Evolutionary conservation across 306 rosid species (phyloP), one percentile per base, ranked within the genome.

Genomic region (Cucumis cinereus): DNA sequence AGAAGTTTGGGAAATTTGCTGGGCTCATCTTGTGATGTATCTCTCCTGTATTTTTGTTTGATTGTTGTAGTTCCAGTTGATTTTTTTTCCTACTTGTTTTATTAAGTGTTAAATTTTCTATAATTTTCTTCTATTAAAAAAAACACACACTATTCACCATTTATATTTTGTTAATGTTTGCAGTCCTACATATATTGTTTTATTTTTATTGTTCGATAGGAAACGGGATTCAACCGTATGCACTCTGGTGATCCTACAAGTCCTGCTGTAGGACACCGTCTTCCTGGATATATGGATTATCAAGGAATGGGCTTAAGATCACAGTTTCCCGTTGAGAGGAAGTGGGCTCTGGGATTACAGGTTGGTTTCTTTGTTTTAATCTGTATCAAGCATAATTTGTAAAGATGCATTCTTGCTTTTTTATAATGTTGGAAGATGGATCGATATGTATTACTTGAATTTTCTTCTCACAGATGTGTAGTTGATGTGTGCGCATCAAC

Each of bases 301-400:
- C 98, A 88, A 81, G 97, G 89, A 60, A 77, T 76, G 77, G 93
- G 89, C 52, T 40, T 82, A 72, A 84, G 91, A 79, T 88, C 86
- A 45, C 97, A 91, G 84, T 85, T 82, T 68, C 95, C 97, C 3
- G 91, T 79, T 75, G 98, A 94, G 83, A 86, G 93, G 76, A 94
- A 90, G 85, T 90, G 98, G 97, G 96, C 94, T 81, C 97, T 94
- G 78, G 96, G 98, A 56, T 93, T 94, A 84, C 97, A 90, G 97
- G 99, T 90, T 85, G 76, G 38, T 66, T 75, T 58, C 73, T 82
- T 23, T 79, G 47, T 41, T 36, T 60, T 24, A 24, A 59, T 41
- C 16, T 7, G 33, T 38, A 6, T 13, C 19, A 3, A 20, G 38
- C 77, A 7, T 41, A 36, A 36, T 2, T 22, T 38, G 7, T 35